Evolutionary conservation across 805 yeast species (phyloP), one percentile per base, ranked within the genome.

Genomic region (Schwanniomyces polymorphus): DNA sequence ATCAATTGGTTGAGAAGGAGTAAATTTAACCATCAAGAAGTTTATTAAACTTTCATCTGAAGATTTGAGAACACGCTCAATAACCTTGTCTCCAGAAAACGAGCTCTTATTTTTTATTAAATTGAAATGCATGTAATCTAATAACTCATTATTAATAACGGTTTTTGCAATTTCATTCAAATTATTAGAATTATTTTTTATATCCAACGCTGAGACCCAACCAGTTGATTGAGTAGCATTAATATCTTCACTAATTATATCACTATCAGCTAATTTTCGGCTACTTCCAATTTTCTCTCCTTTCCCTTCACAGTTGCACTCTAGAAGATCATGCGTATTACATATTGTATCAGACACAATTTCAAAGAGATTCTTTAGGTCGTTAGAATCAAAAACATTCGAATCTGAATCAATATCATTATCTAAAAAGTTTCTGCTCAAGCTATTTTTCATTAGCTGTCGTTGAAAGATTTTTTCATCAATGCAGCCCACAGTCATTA

Each of bases 401-500:
- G 82, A 84, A 26, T 78, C 80, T 0, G 81, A 73, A 21, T 60
- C 65, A 7, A 52, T 38, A 48, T 60, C 68, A 46, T 63, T 63
- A 51, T 69, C 74, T 80, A 75, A 50, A 55, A 92, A 86, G 53
- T 82, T 82, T 51, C 85, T 85, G 41, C 97, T 87, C 42, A 92
- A 67, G 44, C 85, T 91, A 46, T 73, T 81, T 63, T 94, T 94
- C 75, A 89, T 84, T 45, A 91, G 69, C 64, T 94, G 99, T 16
- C 99, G 73, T 62, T 94, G 98, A 50, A 87, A 84, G 3, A 94
- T 91, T 67, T 91, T 92, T 62, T 94, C 99, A 62, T 94, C 99
- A 29, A 91, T 86, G 46, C 91, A 83, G 0, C 98, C 99, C 0
- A 95, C 83, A 0, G 96, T 86, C 38, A 94, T 67, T 16, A 94